Base-by-base conservation (phyloP, 1,284 basidiomycete species). In the Ceratobasidium sp. region DNA sequence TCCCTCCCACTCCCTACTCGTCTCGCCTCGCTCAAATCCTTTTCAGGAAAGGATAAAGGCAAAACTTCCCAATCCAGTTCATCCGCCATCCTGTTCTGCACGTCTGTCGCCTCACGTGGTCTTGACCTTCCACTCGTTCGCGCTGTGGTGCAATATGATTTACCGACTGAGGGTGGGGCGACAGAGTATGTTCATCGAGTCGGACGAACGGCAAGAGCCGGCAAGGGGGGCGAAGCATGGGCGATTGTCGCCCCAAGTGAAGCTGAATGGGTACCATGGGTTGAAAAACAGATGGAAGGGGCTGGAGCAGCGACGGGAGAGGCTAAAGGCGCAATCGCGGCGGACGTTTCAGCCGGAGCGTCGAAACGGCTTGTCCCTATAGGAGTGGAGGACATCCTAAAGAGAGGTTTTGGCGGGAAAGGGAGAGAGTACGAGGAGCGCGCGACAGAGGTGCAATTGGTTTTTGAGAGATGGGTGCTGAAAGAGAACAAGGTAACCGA, bases 111-210 rank as follows among this genome's bases (percentile, higher is more conserved):
- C 0, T 95, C 96, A 39, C 94, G 98, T 80, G 98, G 98, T 80
- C 87, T 99, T n/a, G 98, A 99, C 84, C 84, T 99, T 58, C 96
- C 96, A 1, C 88, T 95, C n/a, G 96, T 99, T 8, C 90, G 92
- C 22, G 93, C 94, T 2, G 96, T 99, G 74, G 86, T 99, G 41
- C 98, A 99, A 81, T 97, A 97, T 80, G 98, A 99, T 81, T 88
- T 98, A 31, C 97, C 98, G 0, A 99, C 98, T 0, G 98, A 99
- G 84, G 94, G 96, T 16, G 97, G 98, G 1, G 92, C 92, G 19
- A 98, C 93, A 27, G 98, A 99, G 82, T 99, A 99, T 79, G 90
- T 99, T 5, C 98, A 99, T 83, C 89, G 98, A 58, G 94, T 99
- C 6, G 98, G 98, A 31, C 90, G 98, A 76, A 99, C 98, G 0